Percentiles rank a stretch among this genome's conserved stretches.
These are phyloP conservation scores for Pulveroboletus sp. DNA, from an alignment of 768 basidiomycete species.

Conservation along the genomic window DNA sequence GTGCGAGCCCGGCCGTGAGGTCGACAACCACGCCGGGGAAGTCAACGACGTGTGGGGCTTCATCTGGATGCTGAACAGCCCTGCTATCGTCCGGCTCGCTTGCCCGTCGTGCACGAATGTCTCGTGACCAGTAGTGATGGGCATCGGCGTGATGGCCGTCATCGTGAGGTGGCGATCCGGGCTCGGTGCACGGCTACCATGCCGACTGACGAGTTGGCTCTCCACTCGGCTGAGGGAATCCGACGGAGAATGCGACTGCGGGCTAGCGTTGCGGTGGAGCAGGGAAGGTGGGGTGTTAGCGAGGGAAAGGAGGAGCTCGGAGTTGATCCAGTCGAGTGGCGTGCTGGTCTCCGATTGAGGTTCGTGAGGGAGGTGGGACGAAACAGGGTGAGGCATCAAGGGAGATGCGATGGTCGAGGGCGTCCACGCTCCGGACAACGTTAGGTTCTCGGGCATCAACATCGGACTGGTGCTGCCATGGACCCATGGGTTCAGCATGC, in stretches of 20 bases:
- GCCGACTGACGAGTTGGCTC: conserved; percentile 30
- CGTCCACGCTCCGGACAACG: conserved; percentile 17
- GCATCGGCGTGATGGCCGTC: background rate
- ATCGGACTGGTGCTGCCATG: conserved; percentile 38
- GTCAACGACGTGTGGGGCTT: conserved; percentile 52
- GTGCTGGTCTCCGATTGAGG: conserved; percentile 42
- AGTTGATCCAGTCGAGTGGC: conserved; percentile 77
- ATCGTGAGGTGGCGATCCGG: conserved; percentile 42
- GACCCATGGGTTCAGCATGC: conserved; percentile 63
- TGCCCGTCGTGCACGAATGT: conserved; percentile 50
- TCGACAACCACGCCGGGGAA: conserved; percentile 36
- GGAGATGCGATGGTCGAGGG: conserved; percentile 39
- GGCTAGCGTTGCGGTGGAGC: conserved; percentile 12
- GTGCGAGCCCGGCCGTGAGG: conserved; percentile 34
- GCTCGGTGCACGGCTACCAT: conserved; percentile 48
- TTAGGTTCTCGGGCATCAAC: conserved; percentile 11
- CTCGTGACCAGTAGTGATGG: conserved; percentile 31
- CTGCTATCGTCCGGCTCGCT: conserved; percentile 48
- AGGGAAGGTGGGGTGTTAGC: conserved; percentile 34
- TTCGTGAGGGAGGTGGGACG: conserved; percentile 34
- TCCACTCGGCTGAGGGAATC: conserved; percentile 24
- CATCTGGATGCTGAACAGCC: conserved; percentile 55
- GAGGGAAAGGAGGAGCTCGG: conserved; percentile 72
- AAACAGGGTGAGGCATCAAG: conserved; percentile 30
- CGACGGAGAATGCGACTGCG: conserved; percentile 19